These are phyloP conservation scores for Emmonsia crescens DNA, from an alignment of 2,329 filamentous ascomycete species.

Conservation along the genomic window DNA sequence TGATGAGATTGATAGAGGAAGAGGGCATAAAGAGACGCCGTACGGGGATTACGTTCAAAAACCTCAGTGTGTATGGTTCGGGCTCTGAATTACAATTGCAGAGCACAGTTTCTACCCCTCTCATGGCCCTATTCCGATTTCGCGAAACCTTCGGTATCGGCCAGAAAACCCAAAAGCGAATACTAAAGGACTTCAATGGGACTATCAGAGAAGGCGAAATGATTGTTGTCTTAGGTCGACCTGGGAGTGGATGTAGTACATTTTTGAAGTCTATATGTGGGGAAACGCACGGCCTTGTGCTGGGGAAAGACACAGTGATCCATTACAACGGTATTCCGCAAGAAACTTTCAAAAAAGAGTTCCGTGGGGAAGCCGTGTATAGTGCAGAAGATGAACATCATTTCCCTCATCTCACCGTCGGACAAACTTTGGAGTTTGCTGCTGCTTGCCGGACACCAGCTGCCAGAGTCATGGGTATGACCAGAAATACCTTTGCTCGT, in stretches of 20 bases:
- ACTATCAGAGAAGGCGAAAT: slow-evolving; percentile 41
- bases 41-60: slow-evolving; percentile 53
- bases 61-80: slow-evolving; percentile 56
- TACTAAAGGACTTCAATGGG: slow-evolving; percentile 45
- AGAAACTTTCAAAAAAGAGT: slow-evolving; percentile 59
- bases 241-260: slow-evolving; percentile 55
- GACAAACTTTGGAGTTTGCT: slow-evolving; percentile 47
- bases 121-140: slow-evolving; percentile 48
- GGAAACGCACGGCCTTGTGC: slow-evolving; percentile 66
- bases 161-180: slow-evolving; percentile 44
- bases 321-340: slow-evolving; percentile 63
- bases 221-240: slow-evolving; percentile 31
- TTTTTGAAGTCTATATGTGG: slow-evolving; percentile 75
- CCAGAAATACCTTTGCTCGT: slow-evolving; percentile 34
- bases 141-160: slow-evolving; percentile 41
- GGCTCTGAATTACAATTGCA: slow-evolving; percentile 59
- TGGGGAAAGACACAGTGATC: slow-evolving; percentile 59
- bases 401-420: slow-evolving; percentile 48
- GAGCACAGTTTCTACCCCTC: slow-evolving; percentile 50
- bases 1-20: slow-evolving; percentile 41
- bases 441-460: slow-evolving; percentile 42
- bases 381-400: slow-evolving; percentile 38
- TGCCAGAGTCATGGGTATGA: slow-evolving; percentile 29
- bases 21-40: slow-evolving; percentile 45
- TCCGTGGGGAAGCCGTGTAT: slow-evolving; percentile 31